Evolutionary conservation across 179 eudicot species (phyloP), one percentile per base, ranked within the genome.

Genomic region (Beta macrorhiza): DNA sequence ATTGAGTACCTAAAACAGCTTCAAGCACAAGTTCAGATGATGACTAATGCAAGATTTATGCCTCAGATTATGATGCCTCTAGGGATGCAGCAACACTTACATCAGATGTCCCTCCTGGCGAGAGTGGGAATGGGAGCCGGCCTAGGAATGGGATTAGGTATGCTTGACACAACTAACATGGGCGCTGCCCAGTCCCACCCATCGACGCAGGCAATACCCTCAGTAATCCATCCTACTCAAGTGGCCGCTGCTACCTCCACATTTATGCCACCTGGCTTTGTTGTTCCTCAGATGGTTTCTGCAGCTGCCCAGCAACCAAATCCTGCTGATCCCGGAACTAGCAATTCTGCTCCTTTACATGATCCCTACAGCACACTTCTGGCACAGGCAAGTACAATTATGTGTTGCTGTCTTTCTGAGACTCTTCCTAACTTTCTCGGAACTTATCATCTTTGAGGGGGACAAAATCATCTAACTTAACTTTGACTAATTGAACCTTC

Each of bases 1-100:
- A 94, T 92, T 0, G 93, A 89, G 52, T 93, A 94, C 89, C 84
- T 94, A 32, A 94, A 94, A 67, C 91, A 89, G 79, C 95, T 94
- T 20, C 97, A 94, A 88, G 90, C 92, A 72, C 98, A 92, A 88
- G 90, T 94, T 25, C 91, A 91, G 49, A 76, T 93, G 87, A 90
- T 93, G 96, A 89, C 84, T 52, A 81, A 73, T 73, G 86, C 84
- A 72, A 89, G 87, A 79, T 84, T 79, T 49, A 90, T 88, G 85
- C 91, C 93, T 14, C 97, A 92, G 68, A 71, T 89, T 67, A 88
- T 90, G 91, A 89, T 92, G 88, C 88, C 97, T 44, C 70, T 92
- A 52, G 95, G 88, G 77, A 87, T 93, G 91, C 97, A 92, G 51
- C 97, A 92, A 47, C 96, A 93, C 11, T 82, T 93, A 51, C 87